Evolutionary conservation across 495 filamentous ascomycete genomes (phyloP), one percentile per base, ranked within the genome.

Genomic region (Daldinia grandis): DNA sequence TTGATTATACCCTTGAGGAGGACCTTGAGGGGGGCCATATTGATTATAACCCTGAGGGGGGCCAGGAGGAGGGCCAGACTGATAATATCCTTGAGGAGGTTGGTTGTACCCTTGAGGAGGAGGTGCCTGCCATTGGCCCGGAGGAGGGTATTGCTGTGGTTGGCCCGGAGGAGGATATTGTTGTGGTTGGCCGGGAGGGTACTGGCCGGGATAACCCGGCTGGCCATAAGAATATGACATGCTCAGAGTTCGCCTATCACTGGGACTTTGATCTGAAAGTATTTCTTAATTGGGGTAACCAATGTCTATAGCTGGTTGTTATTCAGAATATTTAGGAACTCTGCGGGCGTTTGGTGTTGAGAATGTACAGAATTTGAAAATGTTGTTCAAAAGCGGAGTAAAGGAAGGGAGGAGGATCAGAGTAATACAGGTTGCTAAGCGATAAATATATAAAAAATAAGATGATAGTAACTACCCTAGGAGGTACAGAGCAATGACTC

Each of bases 131-230:
- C 74, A 77, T 49, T 64, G 73, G 25, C 53, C 67, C n/a, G 79
- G 81, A 60, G 80, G 79, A 33, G 80, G 79, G 30, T 82, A 81
- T 62, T 74, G 73, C 24, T 78, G 82, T 14, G 74, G 76, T 59
- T 66, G 77, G 51, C 74, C 74, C 6, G 42, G 42, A 47, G 79
- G 81, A 60, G 80, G 79, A 33, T 82, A 81, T 60, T 75, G 73
- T 33, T 78, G 82, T 14, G 74, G 76, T 59, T 66, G 77, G 51
- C 74, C 74, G 73, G 42, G 42, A 47, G 42, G 42, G 60, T 76
- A 79, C 42, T 69, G 73, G 9, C 69, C 69, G 37, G 63, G 64
- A 64, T 72, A 64, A 9, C 58, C 59, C 64, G 60, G 60, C 56
- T 76, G 73, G 10, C 73, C 67, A 55, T 69, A 70, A 14, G 64